phyloP scores from a whole-genome alignment of 2,329 filamentous ascomycete species.

The Malbranchea cinnamomea region DNA sequence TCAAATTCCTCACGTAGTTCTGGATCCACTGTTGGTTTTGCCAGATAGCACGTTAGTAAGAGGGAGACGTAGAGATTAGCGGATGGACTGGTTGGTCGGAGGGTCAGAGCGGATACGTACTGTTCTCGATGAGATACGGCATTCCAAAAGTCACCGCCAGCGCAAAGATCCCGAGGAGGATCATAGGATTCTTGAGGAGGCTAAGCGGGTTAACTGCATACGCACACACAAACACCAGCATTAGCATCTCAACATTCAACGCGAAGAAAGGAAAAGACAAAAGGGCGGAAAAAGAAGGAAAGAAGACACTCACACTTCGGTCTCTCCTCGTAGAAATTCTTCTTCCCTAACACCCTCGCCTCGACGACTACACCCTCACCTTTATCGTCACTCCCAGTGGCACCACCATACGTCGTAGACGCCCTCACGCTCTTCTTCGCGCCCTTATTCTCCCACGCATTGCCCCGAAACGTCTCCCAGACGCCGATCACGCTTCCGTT shows the following conservation, averaged over 20 bases:
- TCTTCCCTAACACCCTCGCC: constrained; percentile 45
- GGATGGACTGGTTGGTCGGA: background rate
- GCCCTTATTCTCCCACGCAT: constrained; percentile 80
- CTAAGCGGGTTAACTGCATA: constrained; percentile 57
- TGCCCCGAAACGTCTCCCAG: constrained; percentile 78
- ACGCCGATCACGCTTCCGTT: constrained; percentile 40
- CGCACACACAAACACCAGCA: background rate
- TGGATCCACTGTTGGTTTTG: constrained; percentile 74
- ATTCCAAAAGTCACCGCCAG: constrained; percentile 78
- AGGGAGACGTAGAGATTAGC: background rate
- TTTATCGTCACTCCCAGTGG: constrained; percentile 24
- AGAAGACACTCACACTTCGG: constrained; percentile 49
- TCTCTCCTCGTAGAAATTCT: constrained; percentile 65
- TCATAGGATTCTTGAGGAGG: constrained; percentile 91
- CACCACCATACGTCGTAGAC: constrained; percentile 11
- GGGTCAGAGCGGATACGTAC: constrained; percentile 39
- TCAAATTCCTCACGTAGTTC: constrained; percentile 89
- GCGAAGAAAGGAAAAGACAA: constrained; percentile 6
- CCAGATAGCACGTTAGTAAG: constrained; percentile 2
- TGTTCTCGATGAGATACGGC: constrained; percentile 91
- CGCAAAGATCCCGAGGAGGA: constrained; percentile 72
- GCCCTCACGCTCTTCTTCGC: constrained; percentile 28
- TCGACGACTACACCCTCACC: constrained; percentile 40
- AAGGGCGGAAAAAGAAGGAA: constrained; percentile 3
- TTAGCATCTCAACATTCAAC: background rate